Base-by-base conservation (phyloP, 2,329 filamentous ascomycete species). In the Colletotrichum navitas region DNA sequence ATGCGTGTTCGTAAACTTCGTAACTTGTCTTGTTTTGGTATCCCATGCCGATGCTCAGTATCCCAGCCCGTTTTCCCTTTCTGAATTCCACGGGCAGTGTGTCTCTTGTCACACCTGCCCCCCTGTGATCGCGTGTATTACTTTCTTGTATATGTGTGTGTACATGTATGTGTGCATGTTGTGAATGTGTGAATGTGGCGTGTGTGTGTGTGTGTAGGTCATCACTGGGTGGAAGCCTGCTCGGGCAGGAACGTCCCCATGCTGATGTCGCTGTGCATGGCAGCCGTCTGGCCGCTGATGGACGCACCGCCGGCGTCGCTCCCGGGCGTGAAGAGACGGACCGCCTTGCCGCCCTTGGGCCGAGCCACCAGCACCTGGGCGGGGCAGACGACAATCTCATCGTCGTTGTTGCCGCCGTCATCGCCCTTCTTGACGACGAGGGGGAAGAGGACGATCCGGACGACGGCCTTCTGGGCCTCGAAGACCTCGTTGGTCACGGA, bases 351-450 rank as follows among this genome's bases (percentile, higher is more conserved):
- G 60, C 81, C 80, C 75, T 84, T 80, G 60, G 87, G 80, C 77
- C 83, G 80, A 76, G 92, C 92, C 54, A 98, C 89, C 72, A 98
- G 88, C 45, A 99, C 96, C 81, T 98, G 95, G 8, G 97, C 96
- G 12, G 95, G 95, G 79, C 93, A 97, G 55, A 99, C 94, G 58
- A 98, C 95, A 74, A 97, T 94, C 85, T 98, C 95, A 75, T 98
- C 94, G 66, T 98, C 94, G 66, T 95, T 95, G 64, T 92, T 88
- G 32, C 95, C 96, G 51, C 87, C 85, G 79, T 98, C 95, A 78
- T 97, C 93, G 64, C 95, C 95, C 85, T 96, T 97, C 85, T 97
- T 97, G 77, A 98, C 94, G 24, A 99, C 95, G 1, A 98, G 88
- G 12, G 97, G 97, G 86, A 99, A 99, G 51, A 99, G 89, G 2